phyloP scores from a whole-genome alignment of 176 grass and related monocot species.

The Puccinellia tenuiflora region DNA sequence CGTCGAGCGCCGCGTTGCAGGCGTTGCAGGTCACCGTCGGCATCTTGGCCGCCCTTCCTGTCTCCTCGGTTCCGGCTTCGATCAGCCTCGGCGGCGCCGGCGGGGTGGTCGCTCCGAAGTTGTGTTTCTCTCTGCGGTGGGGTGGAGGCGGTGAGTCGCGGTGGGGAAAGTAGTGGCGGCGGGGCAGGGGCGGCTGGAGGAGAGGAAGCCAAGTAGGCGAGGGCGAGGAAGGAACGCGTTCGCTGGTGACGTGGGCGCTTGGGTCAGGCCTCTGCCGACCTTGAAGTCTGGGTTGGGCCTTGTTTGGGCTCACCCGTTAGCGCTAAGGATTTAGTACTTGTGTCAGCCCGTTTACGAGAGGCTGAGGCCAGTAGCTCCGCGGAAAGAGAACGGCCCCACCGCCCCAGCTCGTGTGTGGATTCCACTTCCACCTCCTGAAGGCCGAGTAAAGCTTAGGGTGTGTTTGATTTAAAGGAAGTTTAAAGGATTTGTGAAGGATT shows the following conservation, averaged over 20 bases:
- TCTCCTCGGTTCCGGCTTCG: background rate
- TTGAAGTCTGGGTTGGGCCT: background rate
- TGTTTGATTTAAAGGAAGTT: too few relatives aligned
- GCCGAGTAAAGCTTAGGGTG: too few relatives aligned
- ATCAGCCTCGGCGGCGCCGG: background rate
- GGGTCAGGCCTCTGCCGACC: conserved; percentile 14
- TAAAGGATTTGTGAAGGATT: too few relatives aligned
- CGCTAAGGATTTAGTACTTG: background rate
- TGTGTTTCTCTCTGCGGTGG: background rate
- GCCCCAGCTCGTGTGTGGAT: too few relatives aligned
- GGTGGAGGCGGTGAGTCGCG: background rate
- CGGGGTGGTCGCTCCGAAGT: background rate
- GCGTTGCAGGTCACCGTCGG: conserved; percentile 79
- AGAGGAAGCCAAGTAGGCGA: conserved; percentile 11
- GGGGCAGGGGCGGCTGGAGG: background rate
- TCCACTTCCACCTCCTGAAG: too few relatives aligned
- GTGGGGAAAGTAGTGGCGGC: background rate
- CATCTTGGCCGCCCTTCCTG: conserved; percentile 21
- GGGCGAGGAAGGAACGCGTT: background rate
- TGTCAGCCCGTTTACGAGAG: too few relatives aligned
- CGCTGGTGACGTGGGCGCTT: conserved; percentile 35
- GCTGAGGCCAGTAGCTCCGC: too few relatives aligned
- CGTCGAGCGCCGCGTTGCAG: conserved; percentile 81
- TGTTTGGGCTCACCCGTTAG: background rate
- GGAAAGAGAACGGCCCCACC: too few relatives aligned